Base-by-base conservation (phyloP, 495 filamentous ascomycete species). In the Xylaria nigripes region DNA sequence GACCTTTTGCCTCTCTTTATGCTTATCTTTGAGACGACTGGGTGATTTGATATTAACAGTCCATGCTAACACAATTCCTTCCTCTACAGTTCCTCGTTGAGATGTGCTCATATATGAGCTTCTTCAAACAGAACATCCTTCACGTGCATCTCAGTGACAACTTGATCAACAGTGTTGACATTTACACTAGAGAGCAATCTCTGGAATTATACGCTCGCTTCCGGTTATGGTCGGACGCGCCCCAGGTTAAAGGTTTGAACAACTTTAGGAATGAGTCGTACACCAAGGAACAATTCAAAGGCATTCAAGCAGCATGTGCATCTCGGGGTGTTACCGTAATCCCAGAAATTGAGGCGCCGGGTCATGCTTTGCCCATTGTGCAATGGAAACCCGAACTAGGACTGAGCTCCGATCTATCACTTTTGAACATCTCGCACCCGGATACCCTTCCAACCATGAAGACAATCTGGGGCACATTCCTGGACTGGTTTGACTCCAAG, bases 81-180 rank as follows among this genome's bases (percentile, higher is more conserved):
- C 13, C 13, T 15, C 8, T 51, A 27, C n/a, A 75, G 53, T 80
- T 80, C 50, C 48, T 80, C n/a, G 58, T 67, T 21, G 74, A 78
- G 48, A 66, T 79, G 59, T 79, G 77, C 61, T 68, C 73, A 10
- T 79, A 77, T 48, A 65, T 77, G 54, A 77, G 73, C 29, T 78
- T 73, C 56, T 80, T 78, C 68, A 80, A 80, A 57, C 75, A 79
- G 51, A 79, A 79, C 56, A 72, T 64, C 2, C 76, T 80, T 52
- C 77, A 80, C 43, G 10, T 79, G 2, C 77, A 80, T 56, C 64
- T 79, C 1, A 77, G 74, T 60, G 76, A 80, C 54, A 79, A 76
- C 47, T 59, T 76, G 18, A 69, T 68, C 53, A 71, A 74, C 48
- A 76, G 73, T 56, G 62, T 67, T 19, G 62, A 68, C 18, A 45